Evolutionary conservation across 495 filamentous ascomycete genomes (phyloP), one percentile per base, ranked within the genome.

Genomic region (Penicillium nucicola): DNA sequence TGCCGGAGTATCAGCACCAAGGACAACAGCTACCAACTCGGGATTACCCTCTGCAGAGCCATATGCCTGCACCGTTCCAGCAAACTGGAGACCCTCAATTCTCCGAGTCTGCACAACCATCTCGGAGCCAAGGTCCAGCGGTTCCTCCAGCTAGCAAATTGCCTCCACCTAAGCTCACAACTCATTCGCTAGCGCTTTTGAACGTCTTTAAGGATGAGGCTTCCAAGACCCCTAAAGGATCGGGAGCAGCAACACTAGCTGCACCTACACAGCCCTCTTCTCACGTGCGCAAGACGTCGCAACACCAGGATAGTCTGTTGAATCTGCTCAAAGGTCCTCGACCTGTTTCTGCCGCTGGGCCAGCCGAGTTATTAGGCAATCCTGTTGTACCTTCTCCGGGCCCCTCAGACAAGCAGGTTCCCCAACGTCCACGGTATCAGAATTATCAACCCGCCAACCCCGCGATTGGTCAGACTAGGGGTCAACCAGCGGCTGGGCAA

Each of bases 101-200:
- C 36, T 67, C 73, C 36, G 72, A 75, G 17, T 68, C 70, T 25
- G 60, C 67, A 22, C 68, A 68, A 30, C 60, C 57, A 32, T 53
- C 64, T 36, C 72, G 72, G 33, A 57, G 64, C 18, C 68, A 74
- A 56, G 70, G 75, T 31, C 67, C 77, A 22, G 61, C 66, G 40
- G 68, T 81, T 36, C 80, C 82, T 28, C 71, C 79, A 53, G 78
- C 84, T 32, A 80, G 74, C 58, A 77, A 80, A 41, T 58, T 82
- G 19, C 82, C 79, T 10, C 69, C 77, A 32, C 85, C 82, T 6
- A 81, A 84, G 56, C 73, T 90, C 33, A 86, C 70, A 8, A 77
- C 70, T 33, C 86, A 90, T 60, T 80, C 83, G 4, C 68, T 83
- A 44, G 76, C 81, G 22, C 62, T 90, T 5, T 65, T 90, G 37